phyloP scores from a whole-genome alignment of 148 eudicot genomes.

The Mesembryanthemum crystallinum region DNA sequence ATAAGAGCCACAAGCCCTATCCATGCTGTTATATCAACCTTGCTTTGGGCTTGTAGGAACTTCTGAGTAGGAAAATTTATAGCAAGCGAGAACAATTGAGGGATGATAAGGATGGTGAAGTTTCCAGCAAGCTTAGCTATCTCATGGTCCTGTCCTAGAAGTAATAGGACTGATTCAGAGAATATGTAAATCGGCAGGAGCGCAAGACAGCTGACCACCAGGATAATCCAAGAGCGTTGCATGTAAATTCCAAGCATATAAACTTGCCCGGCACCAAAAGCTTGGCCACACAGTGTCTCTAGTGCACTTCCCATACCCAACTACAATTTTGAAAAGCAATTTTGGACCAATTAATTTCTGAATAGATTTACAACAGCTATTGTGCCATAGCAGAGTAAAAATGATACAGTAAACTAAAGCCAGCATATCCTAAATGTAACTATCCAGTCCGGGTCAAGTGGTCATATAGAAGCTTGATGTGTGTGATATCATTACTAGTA shows the following conservation, averaged over 20 bases:
- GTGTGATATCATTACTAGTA: neutral
- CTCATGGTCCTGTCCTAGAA: slow-evolving; percentile 60
- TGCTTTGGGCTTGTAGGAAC: slow-evolving; percentile 80
- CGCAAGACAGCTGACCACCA: slow-evolving; percentile 38
- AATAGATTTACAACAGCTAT: neutral
- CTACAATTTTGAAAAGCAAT: slow-evolving; percentile 34
- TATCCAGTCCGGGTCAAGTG: neutral
- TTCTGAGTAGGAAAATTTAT: slow-evolving; percentile 68
- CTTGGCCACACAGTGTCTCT: slow-evolving; percentile 85
- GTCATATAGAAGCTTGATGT: neutral
- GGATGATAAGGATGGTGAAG: slow-evolving; percentile 47
- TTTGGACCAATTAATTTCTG: neutral
- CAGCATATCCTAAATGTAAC: neutral
- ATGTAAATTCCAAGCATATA: slow-evolving; percentile 67
- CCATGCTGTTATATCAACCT: slow-evolving; percentile 51
- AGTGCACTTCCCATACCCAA: slow-evolving; percentile 92
- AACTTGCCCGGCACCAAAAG: slow-evolving; percentile 75
- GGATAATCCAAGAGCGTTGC: slow-evolving; percentile 78
- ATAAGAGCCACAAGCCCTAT: slow-evolving; percentile 39
- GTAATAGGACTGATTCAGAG: slow-evolving; percentile 54
- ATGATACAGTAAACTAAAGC: neutral
- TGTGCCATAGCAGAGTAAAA: neutral
- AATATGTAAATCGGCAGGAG: slow-evolving; percentile 63
- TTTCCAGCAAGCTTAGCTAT: slow-evolving; percentile 66
- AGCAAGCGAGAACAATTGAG: slow-evolving; percentile 61